Conservation (phyloP, 768 basidiomycete species). For the Roridomyces roridus region DNA sequence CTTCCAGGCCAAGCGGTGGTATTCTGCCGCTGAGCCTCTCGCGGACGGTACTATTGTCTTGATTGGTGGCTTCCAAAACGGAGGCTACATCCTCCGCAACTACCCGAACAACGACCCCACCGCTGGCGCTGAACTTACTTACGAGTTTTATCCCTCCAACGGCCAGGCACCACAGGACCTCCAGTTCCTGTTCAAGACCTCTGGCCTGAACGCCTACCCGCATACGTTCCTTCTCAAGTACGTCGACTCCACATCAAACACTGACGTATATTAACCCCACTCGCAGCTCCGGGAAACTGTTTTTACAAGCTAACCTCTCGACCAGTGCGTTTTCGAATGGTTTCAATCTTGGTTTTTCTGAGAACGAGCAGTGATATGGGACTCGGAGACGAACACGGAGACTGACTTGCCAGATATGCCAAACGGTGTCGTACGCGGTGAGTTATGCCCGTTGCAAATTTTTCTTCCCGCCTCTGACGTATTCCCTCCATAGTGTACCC, state of each 20-base stretch:
- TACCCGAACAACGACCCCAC: conserved; percentile 68
- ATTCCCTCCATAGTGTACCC: conserved; percentile 3
- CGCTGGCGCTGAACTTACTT: conserved; percentile 79
- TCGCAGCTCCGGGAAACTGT: conserved; percentile 68
- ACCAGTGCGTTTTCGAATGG: conserved; percentile 52
- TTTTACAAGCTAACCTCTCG: conserved; percentile 84
- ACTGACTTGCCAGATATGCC: conserved; percentile 77
- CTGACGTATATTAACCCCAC: neutral
- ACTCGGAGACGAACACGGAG: conserved; percentile 61
- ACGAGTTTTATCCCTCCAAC: conserved; percentile 82
- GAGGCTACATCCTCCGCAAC: conserved; percentile 79
- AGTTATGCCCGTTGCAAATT: conserved; percentile 79
- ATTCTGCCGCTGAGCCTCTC: conserved; percentile 75
- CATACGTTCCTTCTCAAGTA: conserved; percentile 68
- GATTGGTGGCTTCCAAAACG: conserved; percentile 80
- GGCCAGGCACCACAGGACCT: conserved; percentile 55
- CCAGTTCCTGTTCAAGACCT: conserved; percentile 73
- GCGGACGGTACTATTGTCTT: conserved; percentile 80
- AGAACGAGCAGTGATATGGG: conserved; percentile 58
- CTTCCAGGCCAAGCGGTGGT: conserved; percentile 65
- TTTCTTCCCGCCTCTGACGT: neutral
- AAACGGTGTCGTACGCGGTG: conserved; percentile 61
- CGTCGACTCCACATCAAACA: neutral
- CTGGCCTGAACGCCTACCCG: conserved; percentile 80
- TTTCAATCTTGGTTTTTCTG: no score